Evolutionary conservation across 1,284 basidiomycete species (phyloP).

Genomic region (Malassezia vespertilionis): DNA sequence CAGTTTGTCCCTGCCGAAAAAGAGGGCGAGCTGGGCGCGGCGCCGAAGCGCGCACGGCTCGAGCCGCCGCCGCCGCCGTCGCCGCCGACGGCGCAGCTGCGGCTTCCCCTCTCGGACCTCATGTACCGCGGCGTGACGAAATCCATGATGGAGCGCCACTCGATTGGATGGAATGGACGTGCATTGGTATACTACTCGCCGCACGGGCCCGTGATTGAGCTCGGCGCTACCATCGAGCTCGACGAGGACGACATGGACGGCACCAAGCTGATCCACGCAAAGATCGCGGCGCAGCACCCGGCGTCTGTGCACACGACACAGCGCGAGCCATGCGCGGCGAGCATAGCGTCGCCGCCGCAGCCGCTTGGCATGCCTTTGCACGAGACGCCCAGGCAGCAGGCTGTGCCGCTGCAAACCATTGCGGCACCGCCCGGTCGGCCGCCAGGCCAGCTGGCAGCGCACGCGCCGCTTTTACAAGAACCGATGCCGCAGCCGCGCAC

Average conservation of each 20-base stretch:
- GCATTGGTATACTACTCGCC: conserved; percentile 30
- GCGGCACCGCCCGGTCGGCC: no score
- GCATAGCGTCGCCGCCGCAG: no score
- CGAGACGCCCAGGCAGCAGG: no score
- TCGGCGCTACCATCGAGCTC: conserved; percentile 13
- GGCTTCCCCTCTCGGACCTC: conserved; percentile 18
- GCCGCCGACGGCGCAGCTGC: conserved; percentile 4
- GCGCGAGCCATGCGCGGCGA: no score
- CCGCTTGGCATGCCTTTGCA: no score
- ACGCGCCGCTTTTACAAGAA: no score
- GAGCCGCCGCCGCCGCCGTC: neutral
- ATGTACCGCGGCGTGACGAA: conserved; percentile 41
- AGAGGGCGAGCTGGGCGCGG: conserved; percentile 7
- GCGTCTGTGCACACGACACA: no score
- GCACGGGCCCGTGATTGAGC: conserved; percentile 21
- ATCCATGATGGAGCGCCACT: conserved; percentile 38
- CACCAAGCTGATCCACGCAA: conserved; percentile 12
- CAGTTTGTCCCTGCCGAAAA: conserved; percentile 39
- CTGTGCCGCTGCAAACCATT: no score
- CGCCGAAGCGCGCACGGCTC: conserved; percentile 1
- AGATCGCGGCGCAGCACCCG: no score
- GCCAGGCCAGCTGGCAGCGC: no score
- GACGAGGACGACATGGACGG: conserved; percentile 37
- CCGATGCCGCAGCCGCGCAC: no score
- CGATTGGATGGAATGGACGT: conserved; percentile 42